phyloP scores from a whole-genome alignment of 2,329 filamentous ascomycete genomes.

The Teratosphaeriaceae sp. region DNA sequence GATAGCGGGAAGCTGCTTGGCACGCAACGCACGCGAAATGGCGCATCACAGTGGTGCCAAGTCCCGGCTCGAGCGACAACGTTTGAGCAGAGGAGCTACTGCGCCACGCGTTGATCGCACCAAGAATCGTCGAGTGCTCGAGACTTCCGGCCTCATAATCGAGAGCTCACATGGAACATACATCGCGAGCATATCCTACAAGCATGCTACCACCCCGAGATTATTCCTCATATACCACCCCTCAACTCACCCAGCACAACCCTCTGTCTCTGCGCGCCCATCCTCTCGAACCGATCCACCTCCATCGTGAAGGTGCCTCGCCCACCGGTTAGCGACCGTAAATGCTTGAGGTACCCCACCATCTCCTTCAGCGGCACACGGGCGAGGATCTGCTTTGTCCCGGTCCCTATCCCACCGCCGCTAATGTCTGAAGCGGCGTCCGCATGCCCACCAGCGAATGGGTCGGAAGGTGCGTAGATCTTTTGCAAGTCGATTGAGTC shows the following conservation, averaged over 20 bases:
- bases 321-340: slow-evolving; percentile 82
- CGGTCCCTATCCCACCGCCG: slow-evolving; percentile 18
- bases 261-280: slow-evolving; percentile 55
- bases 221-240: slow-evolving; percentile 5
- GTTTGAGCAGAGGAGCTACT: too few species aligned
- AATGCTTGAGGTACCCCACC: slow-evolving; percentile 85
- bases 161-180: too few species aligned
- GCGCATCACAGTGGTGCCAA: too few species aligned
- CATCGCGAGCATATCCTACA: not conserved
- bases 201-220: not conserved
- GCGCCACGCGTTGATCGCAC: too few species aligned
- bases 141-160: too few species aligned
- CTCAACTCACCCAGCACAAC: slow-evolving; percentile 40
- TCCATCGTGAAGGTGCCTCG: slow-evolving; percentile 71
- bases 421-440: slow-evolving; percentile 15
- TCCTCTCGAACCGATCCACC: slow-evolving; percentile 63
- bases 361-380: slow-evolving; percentile 93
- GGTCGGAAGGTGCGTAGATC: slow-evolving; percentile 85
- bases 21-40: too few species aligned
- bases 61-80: too few species aligned
- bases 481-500: slow-evolving; percentile 61
- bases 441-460: slow-evolving; percentile 48
- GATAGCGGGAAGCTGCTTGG: too few species aligned
- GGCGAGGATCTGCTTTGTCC: slow-evolving; percentile 60
- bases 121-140: too few species aligned